Base-by-base conservation (phyloP, 176 grass and related monocot species). In the Phyllostachys edulis region DNA sequence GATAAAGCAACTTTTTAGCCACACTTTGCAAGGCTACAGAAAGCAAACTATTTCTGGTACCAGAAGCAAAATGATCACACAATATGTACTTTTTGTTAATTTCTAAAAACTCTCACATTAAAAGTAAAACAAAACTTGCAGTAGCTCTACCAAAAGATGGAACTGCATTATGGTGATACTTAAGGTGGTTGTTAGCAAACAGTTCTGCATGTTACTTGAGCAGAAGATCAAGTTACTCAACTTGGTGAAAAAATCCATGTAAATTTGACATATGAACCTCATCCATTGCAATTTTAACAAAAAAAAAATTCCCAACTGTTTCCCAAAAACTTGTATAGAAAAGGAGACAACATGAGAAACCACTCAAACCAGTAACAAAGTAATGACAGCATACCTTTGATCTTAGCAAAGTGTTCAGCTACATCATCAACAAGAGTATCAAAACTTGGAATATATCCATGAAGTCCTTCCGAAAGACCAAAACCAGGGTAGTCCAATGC, bases 391-490 rank as follows among this genome's bases (percentile, higher is more conserved):
- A 83, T 86, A 97, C 95, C 92, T 98, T 91, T 98, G 63, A 98
- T 52, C 78, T 91, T 98, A 60, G 85, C 77, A 82, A 98, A 94
- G 86, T 93, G 89, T 77, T 91, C 92, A 0, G 90, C 76, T 45
- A 93, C 90, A 77, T 95, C 87, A 77, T 93, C 85, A 49, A 95
- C 85, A 66, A 98, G 81, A 55, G 65, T 80, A 84, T 98, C 90
- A 76, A 95, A 98, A 75, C 82, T 90, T 51, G 92, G 89, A 75
- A 98, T 91, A 82, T 91, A 98, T 79, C 95, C 95, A 94, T 98
- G 95, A 90, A 98, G 92, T 79, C 95, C 95, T 87, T 97, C 95
- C 0, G 95, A 98, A 69, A 98, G 90, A 26, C 95, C 95, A 86
- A 98, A 98, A 69, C 95, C 92, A 73, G 95, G 95, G 63, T 91